These are phyloP conservation scores for Acanthamoeba lenticulata DNA, from an alignment of 208 protist genomes.

Conservation along the genomic window DNA sequence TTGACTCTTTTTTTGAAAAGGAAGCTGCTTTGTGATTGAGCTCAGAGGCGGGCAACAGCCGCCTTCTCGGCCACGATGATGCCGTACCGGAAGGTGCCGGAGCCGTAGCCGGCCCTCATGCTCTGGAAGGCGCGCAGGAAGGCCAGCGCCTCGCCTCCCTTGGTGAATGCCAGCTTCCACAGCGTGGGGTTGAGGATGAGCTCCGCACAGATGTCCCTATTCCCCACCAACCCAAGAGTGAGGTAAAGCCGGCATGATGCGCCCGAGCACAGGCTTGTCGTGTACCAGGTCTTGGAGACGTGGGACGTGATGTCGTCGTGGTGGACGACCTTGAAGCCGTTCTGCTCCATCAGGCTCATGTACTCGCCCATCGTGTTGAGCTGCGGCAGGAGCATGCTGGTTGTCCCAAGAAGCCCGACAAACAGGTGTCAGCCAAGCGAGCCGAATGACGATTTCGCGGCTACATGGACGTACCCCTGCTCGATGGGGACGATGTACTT, in stretches of 20 bases:
- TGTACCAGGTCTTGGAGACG: constrained; percentile 45
- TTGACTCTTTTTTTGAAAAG: too few relatives aligned
- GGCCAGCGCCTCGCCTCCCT: background rate
- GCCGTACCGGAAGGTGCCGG: constrained; percentile 7
- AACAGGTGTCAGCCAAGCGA: background rate
- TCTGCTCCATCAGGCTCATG: background rate
- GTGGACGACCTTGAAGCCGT: constrained; percentile 19
- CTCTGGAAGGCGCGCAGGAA: constrained; percentile 27
- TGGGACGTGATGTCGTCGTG: constrained; percentile 15
- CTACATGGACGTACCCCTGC: background rate
- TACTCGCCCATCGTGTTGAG: constrained; percentile 42
- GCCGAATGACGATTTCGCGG: too few relatives aligned
- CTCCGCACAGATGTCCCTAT: constrained; percentile 29
- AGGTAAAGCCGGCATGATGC: background rate
- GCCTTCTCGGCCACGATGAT: constrained; percentile 36
- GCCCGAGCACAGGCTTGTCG: background rate
- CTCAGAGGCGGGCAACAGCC: too few relatives aligned
- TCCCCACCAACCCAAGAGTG: background rate
- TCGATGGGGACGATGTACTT: constrained; percentile 30
- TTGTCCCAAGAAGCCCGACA: background rate
- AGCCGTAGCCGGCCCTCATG: constrained; percentile 23
- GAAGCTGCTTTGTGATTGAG: too few relatives aligned
- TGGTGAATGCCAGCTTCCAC: constrained; percentile 47
- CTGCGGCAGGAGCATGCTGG: background rate
- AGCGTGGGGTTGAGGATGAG: constrained; percentile 13